These are phyloP conservation scores for Diaporthe sp. DNA, from an alignment of 2,329 filamentous ascomycete genomes.

Conservation along the genomic window DNA sequence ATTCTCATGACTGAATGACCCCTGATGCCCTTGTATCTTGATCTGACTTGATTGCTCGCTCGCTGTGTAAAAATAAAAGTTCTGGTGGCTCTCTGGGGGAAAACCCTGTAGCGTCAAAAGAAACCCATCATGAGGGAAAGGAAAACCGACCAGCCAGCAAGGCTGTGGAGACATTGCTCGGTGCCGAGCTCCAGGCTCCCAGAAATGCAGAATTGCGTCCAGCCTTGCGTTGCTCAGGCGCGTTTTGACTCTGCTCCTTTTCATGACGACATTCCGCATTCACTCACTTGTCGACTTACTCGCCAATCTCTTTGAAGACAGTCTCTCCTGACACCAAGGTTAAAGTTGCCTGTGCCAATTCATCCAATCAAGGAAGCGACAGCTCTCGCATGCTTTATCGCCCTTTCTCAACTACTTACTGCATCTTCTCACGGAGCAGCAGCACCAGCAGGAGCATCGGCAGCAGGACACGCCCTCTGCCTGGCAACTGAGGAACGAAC, in stretches of 20 bases:
- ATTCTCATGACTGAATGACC: slow-evolving; percentile 18
- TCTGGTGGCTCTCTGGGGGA: neutral
- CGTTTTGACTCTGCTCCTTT: slow-evolving; percentile 17
- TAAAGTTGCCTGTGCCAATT: neutral
- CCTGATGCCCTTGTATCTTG: neutral
- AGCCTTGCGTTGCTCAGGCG: slow-evolving; percentile 28
- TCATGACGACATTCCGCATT: slow-evolving; percentile 35
- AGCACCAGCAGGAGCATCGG: neutral
- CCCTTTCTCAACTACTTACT: neutral
- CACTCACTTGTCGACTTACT: slow-evolving; percentile 14
- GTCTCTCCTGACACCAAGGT: slow-evolving; percentile 16
- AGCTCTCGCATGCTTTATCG: slow-evolving; percentile 2
- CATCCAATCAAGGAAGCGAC: slow-evolving; percentile 4
- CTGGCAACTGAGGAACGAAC: neutral
- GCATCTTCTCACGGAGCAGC: slow-evolving; percentile 10
- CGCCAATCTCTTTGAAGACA: slow-evolving; percentile 12
- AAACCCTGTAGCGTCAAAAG: neutral
- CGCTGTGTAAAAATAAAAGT: neutral
- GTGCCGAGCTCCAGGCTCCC: slow-evolving; percentile 7
- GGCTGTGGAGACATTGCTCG: slow-evolving; percentile 24
- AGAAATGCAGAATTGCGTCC: slow-evolving; percentile 21
- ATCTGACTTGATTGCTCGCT: neutral
- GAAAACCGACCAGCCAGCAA: slow-evolving; percentile 1
- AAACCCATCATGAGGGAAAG: neutral
- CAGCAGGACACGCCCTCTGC: neutral